phyloP scores from a whole-genome alignment of 768 basidiomycete genomes.

The Leucosporidium yakuticum region DNA sequence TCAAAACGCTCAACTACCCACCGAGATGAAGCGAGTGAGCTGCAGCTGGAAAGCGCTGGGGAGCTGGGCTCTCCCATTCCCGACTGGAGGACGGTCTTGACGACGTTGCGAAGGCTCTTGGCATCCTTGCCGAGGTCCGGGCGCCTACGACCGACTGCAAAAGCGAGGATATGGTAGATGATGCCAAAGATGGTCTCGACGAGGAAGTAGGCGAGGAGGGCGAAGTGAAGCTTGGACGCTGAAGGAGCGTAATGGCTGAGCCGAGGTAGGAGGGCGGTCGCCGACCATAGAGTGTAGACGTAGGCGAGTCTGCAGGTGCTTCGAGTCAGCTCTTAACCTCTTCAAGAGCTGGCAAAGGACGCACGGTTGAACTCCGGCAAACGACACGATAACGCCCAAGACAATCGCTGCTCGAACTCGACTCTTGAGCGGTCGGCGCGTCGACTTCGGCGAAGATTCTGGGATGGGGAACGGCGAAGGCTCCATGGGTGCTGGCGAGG shows the following conservation, averaged over 20 bases:
- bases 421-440: not conserved
- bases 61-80: slow-evolving; percentile 8
- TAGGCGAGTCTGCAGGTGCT: not conserved
- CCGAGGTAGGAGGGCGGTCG: not conserved
- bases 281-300: not conserved
- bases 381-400: not conserved
- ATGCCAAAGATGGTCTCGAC: slow-evolving; percentile 30
- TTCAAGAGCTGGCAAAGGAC: not conserved
- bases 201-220: slow-evolving; percentile 22
- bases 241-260: not conserved
- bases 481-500: not conserved
- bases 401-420: not conserved
- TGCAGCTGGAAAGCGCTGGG: not conserved
- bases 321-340: not conserved
- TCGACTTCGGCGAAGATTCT: not conserved
- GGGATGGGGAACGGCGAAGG: not conserved
- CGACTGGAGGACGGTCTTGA: slow-evolving; percentile 32
- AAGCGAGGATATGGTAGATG: slow-evolving; percentile 27
- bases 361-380: not conserved
- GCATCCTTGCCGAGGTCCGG: slow-evolving; percentile 15
- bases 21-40: not conserved
- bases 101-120: slow-evolving; percentile 24
- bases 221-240: slow-evolving; percentile 9
- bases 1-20: not conserved
- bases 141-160: slow-evolving; percentile 16